phyloP scores from a whole-genome alignment of 768 basidiomycete genomes.

The Tulasnella sp. region DNA sequence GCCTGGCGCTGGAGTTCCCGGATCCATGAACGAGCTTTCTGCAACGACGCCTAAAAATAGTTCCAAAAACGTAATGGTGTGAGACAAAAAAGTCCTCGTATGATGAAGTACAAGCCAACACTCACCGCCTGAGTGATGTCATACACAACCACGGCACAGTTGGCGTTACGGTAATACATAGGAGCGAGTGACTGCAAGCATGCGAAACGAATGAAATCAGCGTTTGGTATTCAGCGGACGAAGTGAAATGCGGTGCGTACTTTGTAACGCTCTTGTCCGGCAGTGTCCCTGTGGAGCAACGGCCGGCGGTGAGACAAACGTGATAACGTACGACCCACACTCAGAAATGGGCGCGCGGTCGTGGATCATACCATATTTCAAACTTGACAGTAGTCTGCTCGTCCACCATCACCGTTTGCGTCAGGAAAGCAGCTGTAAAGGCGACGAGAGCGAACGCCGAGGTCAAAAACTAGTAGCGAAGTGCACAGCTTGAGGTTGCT shows the following conservation, averaged over 20 bases:
- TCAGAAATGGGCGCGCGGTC: slow-evolving; percentile 37
- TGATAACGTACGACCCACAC: slow-evolving; percentile 16
- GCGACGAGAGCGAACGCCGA: slow-evolving; percentile 30
- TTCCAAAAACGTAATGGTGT: neutral
- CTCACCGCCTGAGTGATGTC: slow-evolving; percentile 82
- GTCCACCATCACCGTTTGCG: slow-evolving; percentile 93
- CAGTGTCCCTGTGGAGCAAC: slow-evolving; percentile 75
- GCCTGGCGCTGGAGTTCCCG: slow-evolving; percentile 96
- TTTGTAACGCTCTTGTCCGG: slow-evolving; percentile 95
- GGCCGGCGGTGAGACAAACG: slow-evolving; percentile 23
- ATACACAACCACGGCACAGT: slow-evolving; percentile 92
- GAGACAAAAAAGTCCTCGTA: neutral
- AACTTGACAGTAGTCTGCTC: slow-evolving; percentile 94
- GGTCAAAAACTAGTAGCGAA: neutral
- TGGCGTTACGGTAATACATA: slow-evolving; percentile 96
- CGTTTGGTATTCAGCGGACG: neutral
- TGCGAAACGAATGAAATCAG: neutral
- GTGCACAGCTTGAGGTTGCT: neutral
- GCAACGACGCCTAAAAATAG: slow-evolving; percentile 65
- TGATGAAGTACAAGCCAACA: neutral
- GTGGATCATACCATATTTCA: slow-evolving; percentile 78
- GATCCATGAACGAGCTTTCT: slow-evolving; percentile 97
- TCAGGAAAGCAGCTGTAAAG: slow-evolving; percentile 85
- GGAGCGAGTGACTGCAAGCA: slow-evolving; percentile 60
- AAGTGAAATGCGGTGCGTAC: slow-evolving; percentile 42